Evolutionary conservation across 176 grass and related monocot species (phyloP).

Genomic region (Cenchrus americanus): DNA sequence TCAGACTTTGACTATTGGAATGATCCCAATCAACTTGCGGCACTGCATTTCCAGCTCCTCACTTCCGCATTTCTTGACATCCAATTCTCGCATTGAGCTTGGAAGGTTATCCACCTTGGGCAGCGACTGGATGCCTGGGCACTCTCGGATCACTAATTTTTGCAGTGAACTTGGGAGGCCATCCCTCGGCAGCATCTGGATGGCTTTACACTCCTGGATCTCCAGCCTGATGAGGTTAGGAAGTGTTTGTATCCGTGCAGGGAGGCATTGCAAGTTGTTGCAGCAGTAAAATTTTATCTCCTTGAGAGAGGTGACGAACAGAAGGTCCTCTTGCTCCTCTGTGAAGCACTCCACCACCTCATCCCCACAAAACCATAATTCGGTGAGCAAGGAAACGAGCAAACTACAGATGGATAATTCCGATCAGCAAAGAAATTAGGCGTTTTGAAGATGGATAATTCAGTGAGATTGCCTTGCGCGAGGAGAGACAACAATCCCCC

Average conservation of each 20-base stretch:
- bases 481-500: neutral
- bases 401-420: neutral
- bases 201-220: no score
- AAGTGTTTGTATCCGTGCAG: neutral
- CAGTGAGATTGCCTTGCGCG: neutral
- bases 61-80: fast-evolving
- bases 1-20: neutral
- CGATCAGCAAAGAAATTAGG: neutral
- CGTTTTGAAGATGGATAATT: fast-evolving
- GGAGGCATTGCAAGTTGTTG: neutral
- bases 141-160: fast-evolving
- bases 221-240: neutral
- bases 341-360: neutral
- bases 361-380: neutral
- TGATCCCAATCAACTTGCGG: slow-evolving; percentile 27
- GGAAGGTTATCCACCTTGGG: neutral
- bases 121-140: neutral
- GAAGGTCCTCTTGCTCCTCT: neutral
- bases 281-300: fast-evolving
- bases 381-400: neutral
- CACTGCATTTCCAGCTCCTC: slow-evolving; percentile 23
- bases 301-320: slow-evolving; percentile 1
- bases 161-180: neutral
- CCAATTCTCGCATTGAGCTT: neutral
- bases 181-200: no score